Conservation (phyloP, 2,329 filamentous ascomycete genomes). For the Neonectria neomacrospora region DNA sequence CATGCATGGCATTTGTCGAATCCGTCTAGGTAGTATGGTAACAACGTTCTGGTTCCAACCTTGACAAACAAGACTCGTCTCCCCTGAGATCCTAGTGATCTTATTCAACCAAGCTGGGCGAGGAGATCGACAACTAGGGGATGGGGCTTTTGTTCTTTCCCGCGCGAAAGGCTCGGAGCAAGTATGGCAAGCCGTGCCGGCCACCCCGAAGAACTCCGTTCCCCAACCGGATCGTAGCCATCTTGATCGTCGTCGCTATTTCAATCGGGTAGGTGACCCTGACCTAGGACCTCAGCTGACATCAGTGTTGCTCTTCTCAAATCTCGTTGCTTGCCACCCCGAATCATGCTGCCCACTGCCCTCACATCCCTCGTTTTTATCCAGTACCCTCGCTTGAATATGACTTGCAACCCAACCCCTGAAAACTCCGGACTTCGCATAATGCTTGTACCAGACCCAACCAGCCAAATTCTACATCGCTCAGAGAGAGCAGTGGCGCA, state of each 20-base stretch:
- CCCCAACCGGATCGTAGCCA: constrained; percentile 4
- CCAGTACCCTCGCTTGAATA: constrained; percentile 35
- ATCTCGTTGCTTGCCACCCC: constrained; percentile 30
- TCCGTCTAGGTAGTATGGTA: neutral
- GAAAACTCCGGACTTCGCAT: constrained; percentile 44
- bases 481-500: constrained; percentile 29
- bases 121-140: neutral
- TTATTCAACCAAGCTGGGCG: neutral
- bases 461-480: constrained; percentile 41
- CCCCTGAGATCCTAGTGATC: neutral
- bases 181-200: neutral
- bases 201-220: constrained; percentile 1
- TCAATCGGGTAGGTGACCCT: constrained; percentile 10
- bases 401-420: constrained; percentile 37
- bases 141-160: neutral
- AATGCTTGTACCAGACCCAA: constrained; percentile 43
- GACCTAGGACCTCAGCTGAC: constrained; percentile 14
- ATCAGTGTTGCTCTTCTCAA: constrained; percentile 28
- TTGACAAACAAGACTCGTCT: neutral
- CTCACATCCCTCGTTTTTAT: constrained; percentile 35
- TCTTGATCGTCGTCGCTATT: constrained; percentile 11
- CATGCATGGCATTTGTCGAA: neutral
- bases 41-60: neutral
- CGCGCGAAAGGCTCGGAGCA: neutral
- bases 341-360: constrained; percentile 27